Evolutionary conservation across 257 asterid genomes (phyloP).

Genomic region (Nicotiana paniculata): DNA sequence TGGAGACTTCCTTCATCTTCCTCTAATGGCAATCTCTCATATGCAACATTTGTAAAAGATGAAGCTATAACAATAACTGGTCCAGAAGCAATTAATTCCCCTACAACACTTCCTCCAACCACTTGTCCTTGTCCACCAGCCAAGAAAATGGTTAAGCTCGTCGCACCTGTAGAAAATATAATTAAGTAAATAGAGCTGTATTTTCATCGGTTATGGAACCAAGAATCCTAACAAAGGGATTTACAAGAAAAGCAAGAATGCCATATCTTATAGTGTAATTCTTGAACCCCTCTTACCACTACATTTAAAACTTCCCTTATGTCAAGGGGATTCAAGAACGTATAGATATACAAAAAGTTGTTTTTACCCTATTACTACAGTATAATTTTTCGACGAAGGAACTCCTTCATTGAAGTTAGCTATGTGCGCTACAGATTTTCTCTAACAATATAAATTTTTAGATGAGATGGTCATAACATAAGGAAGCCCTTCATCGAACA

Average conservation of each 20-base stretch:
- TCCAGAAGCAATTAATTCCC: constrained; percentile 12
- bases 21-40: constrained; percentile 16
- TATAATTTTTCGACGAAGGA: neutral
- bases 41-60: constrained; percentile 16
- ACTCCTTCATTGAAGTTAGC: neutral
- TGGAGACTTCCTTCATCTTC: constrained; percentile 2
- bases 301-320: neutral
- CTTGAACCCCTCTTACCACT: too few species aligned
- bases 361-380: neutral
- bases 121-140: constrained; percentile 19
- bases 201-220: neutral
- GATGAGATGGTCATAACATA: too few species aligned
- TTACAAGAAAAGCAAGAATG: neutral
- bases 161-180: constrained; percentile 4
- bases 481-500: too few species aligned
- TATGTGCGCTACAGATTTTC: too few species aligned
- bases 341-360: neutral
- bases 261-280: too few species aligned
- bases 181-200: neutral
- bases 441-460: too few species aligned
- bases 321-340: neutral
- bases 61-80: constrained; percentile 14
- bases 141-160: constrained; percentile 5
- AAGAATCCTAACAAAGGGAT: neutral
- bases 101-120: constrained; percentile 14